Base-by-base conservation (phyloP, 1,139 yeast genomes). In the Cylindricascospora bacillispora region DNA sequence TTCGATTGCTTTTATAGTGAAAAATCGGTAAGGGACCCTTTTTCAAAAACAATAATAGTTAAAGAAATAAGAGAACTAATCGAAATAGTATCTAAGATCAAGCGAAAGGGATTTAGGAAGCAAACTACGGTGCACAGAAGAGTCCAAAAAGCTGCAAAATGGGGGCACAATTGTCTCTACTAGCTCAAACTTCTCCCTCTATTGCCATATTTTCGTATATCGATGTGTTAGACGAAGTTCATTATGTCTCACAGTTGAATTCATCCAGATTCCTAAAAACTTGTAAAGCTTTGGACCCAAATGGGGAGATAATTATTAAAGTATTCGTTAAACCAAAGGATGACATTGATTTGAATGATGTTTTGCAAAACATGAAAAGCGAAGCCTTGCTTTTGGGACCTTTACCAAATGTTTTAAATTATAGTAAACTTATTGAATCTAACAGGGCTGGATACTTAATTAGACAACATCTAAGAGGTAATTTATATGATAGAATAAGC, bases 181-280 rank as follows among this genome's bases (percentile, higher is more conserved):
- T 83, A 49, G 83, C 95, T 17, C 95, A 95, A 5, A 73, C 89
- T 10, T 85, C 95, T 3, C 86, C 93, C 4, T 81, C 95, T 1
- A 82, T 89, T 45, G 95, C 93, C 9, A 67, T 85, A 4, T 85
- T 92, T 19, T 86, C 97, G 1, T 89, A 86, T 46, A 70, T 89
- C 22, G 81, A 81, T 44, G 83, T 81, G 30, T 61, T 89, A 15
- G 73, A 72, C 18, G 73, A 75, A 36, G 64, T 80, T 29, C 86
- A 81, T 43, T 86, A 81, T 49, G 66, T 78, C 6, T 73, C 77
- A 32, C 74, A 72, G 32, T 58, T 82, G 29, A 74, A 74, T 41
- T 76, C 89, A 30, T 75, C 89, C 10, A 66, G 95, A 30, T 86
- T 85, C 50, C 65, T 89, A 32, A 86, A 86, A 56, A 79, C 95